Evolutionary conservation across 2,329 filamentous ascomycete species (phyloP), one percentile per base, ranked within the genome.

Genomic region (Epichloe uncinata): DNA sequence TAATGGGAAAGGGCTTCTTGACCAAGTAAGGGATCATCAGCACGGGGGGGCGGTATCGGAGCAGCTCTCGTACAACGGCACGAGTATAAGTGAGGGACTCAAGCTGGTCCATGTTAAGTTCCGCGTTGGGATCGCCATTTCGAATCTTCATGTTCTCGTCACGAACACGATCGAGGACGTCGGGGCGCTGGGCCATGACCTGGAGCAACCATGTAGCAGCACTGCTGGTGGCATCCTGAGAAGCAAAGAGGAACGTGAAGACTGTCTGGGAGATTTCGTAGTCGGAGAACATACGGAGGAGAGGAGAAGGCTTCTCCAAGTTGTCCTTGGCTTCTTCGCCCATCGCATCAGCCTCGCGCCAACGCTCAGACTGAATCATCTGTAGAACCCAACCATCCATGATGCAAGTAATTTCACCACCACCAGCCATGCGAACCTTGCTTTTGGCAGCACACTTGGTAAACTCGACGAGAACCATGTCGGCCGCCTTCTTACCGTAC

Each of bases 171-270:
- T 91, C 86, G 49, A 97, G 76, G 49, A 94, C 76, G 53, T 97
- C 91, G n/a, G 91, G 91, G 56, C 89, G 84, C 70, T 97, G 88
- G 44, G 93, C 90, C 73, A 88, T 83, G 61, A 88, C 79, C 72
- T 98, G 93, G 77, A 96, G 95, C 56, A 97, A 72, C 89, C 93
- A 97, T 48, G 90, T 96, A 61, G 79, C 82, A 54, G 93, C 91
- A 61, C 87, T 94, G 70, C 85, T 93, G 54, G 93, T 96, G 57
- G 93, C 93, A 67, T 98, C 93, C 70, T 97, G 93, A 3, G 90
- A 96, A 53, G 93, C 91, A 69, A 97, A 97, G 54, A 97, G 77
- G 74, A 97, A 95, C 46, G 91, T 95, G 72, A 96, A 95, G 62
- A 97, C 67, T 22, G 91, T 96, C 74, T 93, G 87, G 50, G 87